Evolutionary conservation across 495 filamentous ascomycete species (phyloP), one percentile per base, ranked within the genome.

Genomic region (Podospora pseudopauciseta): DNA sequence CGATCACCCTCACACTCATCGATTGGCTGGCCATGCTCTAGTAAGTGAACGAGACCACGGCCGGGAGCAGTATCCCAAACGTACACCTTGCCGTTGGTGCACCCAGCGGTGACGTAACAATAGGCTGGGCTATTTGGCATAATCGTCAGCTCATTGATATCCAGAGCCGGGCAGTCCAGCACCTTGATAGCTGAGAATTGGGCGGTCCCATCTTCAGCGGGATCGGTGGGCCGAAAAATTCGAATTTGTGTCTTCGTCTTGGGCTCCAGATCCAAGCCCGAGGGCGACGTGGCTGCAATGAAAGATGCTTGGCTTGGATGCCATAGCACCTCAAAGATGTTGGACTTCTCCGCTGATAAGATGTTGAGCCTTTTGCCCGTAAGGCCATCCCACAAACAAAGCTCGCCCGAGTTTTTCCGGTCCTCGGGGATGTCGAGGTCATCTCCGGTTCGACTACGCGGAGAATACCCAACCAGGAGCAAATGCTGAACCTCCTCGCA

Each of bases 131-230:
- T 78, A n/a, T 81, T 84, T 5, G 81, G 81, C 65, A 83, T 83
- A 20, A 88, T 80, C 0, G 88, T 87, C 5, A 97, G 82, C 71
- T 93, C 92, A 71, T 97, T 97, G 72, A 98, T 92, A 75, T 99
- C 95, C 0, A 85, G 70, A 0, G 95, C 94, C 19, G 86, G 80
- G 72, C 92, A 97, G 67, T 96, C 89, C 1, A 89, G 73, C 1
- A 78, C 77, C 60, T 81, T 78, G 27, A 82, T 67, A 11, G 77
- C 74, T 44, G 66, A 70, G 44, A 79, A 83, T 26, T 77, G 77
- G 34, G 71, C 68, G 44, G 68, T 72, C 0, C 72, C 74, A n/a
- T 73, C 71, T 23, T 77, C 73, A 9, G 71, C 59, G 27, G 73
- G 73, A 9, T 75, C 65, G 0, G 70, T 66, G 0, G 70, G 56